Evolutionary conservation across 129 eudicot genomes (phyloP), one percentile per base, ranked within the genome.

Genomic region (Pittosporum tobira): DNA sequence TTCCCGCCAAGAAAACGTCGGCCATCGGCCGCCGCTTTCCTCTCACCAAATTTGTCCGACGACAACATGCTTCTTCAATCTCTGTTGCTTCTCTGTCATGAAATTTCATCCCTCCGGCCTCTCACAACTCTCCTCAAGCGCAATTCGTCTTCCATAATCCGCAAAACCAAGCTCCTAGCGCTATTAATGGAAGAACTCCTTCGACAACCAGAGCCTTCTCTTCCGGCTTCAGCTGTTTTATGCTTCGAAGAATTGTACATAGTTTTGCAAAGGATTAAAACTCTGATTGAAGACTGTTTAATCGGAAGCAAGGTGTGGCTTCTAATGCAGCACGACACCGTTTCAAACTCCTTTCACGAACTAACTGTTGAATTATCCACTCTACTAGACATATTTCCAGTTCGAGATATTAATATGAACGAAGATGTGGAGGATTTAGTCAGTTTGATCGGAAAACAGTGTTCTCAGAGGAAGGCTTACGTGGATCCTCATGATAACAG

Each of bases 241-340:
- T 91, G 95, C 62, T 83, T 86, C 34, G 95, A 91, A 28, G 98
- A 91, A 31, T 51, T 91, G 71, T 83, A 71, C 59, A 78, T 91
- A 27, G 83, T 86, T 26, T 56, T 91, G 54, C 94, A 91, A 22
- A 63, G 94, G 29, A 57, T 80, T 16, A 91, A 77, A 31, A 67
- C 81, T 8, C 36, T 83, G 38, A 47, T 91, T 2, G 85, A 78
- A 63, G 95, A 91, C 54, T 86, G 94, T 48, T 42, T 50, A 10
- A 69, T 36, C 38, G 82, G 87, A 23, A 86, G 98, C 66, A 86
- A 55, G 73, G 44, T 78, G 62, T 91, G 98, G 98, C 75, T 86
- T 15, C 65, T 91, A 31, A 71, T 83, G 74, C 82, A 81, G 42
- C 75, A 48, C 5, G 83, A 84, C 40, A 60, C 83, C 1, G 64